Evolutionary conservation across 1,284 basidiomycete species (phyloP), one percentile per base, ranked within the genome.

Genomic region (Schizophyllum commune): DNA sequence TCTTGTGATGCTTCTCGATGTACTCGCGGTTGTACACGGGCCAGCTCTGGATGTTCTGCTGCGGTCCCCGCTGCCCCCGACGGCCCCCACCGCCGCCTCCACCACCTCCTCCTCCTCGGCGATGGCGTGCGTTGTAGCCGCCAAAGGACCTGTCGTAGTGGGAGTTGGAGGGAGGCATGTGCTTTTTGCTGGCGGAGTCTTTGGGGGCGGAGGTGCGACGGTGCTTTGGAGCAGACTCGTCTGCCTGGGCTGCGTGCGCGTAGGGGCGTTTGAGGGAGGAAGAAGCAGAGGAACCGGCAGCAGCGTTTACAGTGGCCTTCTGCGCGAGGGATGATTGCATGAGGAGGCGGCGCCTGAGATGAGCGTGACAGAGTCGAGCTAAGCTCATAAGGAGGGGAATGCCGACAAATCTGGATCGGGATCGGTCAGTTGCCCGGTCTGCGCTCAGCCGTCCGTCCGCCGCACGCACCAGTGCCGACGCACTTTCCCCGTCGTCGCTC

Each of bases 331-430:
- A 77, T 68, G 79, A 68, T 77, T 81, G 80, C 83, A 85, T 84
- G 75, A 83, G 77, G 71, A 81, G 77, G 74, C 78, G 74, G 72
- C 74, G 78, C 77, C 80, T 77, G 64, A 76, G 72, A 68, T 76
- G 74, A 64, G 80, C 68, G 58, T 47, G 39, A 47, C 39, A 47
- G 39, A 47, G 39, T 13, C 39, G 39, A 47, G 39, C 78, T 72
- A 80, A 69, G 75, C 77, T 79, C 83, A 85, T 84, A 71, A 20
- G 53, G 27, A 62, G 52, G 11, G 20, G 39, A 47, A 47, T 47
- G 39, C 39, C 39, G 39, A 47, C 39, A 47, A 47, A 47, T 47
- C 39, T 47, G 39, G 39, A 47, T 47, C 39, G 13, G 17, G 17
- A 47, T 47, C 39, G 39, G 39, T 47, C 39, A 47, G 39, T 17